phyloP scores from a whole-genome alignment of 2,329 filamentous ascomycete genomes.

The Fusarium austroafricanum region DNA sequence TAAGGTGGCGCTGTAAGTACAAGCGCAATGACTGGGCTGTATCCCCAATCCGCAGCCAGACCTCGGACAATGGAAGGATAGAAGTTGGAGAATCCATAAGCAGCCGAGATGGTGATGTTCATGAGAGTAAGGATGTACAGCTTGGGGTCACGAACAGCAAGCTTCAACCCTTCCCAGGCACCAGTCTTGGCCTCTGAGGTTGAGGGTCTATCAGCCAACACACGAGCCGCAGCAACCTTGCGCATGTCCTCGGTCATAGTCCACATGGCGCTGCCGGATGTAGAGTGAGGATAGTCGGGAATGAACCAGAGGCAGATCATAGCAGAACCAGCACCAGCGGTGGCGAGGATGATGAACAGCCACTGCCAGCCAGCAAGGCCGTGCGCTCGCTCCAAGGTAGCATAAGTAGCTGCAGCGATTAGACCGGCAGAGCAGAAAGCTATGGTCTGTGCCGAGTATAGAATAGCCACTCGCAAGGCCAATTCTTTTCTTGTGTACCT shows the following conservation, averaged over 20 bases:
- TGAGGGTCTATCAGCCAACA: conserved; percentile 6
- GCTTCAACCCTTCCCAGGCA: conserved; percentile 20
- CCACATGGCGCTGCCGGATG: conserved; percentile 7
- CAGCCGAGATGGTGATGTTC: conserved; percentile 22
- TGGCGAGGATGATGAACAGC: conserved; percentile 16
- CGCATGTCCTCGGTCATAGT: conserved; percentile 17
- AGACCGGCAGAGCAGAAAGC: conserved; percentile 19
- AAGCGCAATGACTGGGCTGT: conserved; percentile 10
- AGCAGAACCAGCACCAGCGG: conserved; percentile 11
- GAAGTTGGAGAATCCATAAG: conserved; percentile 21
- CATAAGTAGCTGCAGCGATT: conserved; percentile 4
- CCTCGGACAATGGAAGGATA: conserved; percentile 17
- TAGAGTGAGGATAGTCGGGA: conserved; percentile 11
- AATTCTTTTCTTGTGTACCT: conserved; percentile 16
- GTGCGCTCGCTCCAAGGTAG: neutral
- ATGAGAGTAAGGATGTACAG: conserved; percentile 22
- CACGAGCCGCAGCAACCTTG: conserved; percentile 15
- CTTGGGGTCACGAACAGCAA: conserved; percentile 12
- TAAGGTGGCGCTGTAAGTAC: conserved; percentile 14
- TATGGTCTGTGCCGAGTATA: conserved; percentile 11
- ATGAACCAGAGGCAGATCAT: conserved; percentile 26
- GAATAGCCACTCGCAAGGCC: conserved; percentile 10
- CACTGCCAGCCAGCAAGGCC: conserved; percentile 22
- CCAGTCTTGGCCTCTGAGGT: conserved; percentile 12
- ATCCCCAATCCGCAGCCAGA: conserved; percentile 12